A percentile compares a stretch with the other conserved stretches of the same genome.
Evolutionary conservation across 139 green algal species (phyloP).

Genomic region (Coccomyxa sp.): DNA sequence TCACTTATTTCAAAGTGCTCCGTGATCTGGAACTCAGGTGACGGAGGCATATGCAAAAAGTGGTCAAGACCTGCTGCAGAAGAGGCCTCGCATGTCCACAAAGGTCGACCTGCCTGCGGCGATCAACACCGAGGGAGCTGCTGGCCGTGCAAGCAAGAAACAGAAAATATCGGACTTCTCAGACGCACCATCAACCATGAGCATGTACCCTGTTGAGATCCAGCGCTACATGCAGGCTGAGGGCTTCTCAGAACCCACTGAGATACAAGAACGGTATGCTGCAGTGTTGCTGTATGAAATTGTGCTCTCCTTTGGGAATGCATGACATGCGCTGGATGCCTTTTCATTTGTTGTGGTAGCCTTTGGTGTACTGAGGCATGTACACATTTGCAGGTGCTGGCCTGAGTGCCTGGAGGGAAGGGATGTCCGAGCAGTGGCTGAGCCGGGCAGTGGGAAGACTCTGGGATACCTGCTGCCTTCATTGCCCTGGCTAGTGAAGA

Average conservation of each 20-base stretch:
- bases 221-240: slow-evolving; percentile 52
- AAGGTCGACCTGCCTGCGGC: slow-evolving; percentile 24
- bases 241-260: slow-evolving; percentile 60
- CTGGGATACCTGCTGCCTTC: slow-evolving; percentile 73
- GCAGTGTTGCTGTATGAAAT: not conserved
- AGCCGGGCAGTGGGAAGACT: slow-evolving; percentile 82
- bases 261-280: slow-evolving; percentile 49
- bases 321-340: not conserved
- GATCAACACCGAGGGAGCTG: slow-evolving; percentile 25
- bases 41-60: not conserved
- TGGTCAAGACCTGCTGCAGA: not conserved
- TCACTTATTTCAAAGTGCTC: not conserved
- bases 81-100: slow-evolving; percentile 2
- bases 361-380: not conserved
- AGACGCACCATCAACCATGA: slow-evolving; percentile 12
- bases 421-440: slow-evolving; percentile 53
- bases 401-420: slow-evolving; percentile 16
- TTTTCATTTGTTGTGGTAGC: not conserved
- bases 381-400: slow-evolving; percentile 29
- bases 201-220: slow-evolving; percentile 33
- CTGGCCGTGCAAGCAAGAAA: not conserved
- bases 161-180: not conserved
- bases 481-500: slow-evolving; percentile 22
- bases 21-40: not conserved
- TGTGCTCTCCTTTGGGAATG: not conserved